These are phyloP conservation scores for Moesziomyces antarcticus DNA, from an alignment of 1,284 basidiomycete species.

Conservation along the genomic window DNA sequence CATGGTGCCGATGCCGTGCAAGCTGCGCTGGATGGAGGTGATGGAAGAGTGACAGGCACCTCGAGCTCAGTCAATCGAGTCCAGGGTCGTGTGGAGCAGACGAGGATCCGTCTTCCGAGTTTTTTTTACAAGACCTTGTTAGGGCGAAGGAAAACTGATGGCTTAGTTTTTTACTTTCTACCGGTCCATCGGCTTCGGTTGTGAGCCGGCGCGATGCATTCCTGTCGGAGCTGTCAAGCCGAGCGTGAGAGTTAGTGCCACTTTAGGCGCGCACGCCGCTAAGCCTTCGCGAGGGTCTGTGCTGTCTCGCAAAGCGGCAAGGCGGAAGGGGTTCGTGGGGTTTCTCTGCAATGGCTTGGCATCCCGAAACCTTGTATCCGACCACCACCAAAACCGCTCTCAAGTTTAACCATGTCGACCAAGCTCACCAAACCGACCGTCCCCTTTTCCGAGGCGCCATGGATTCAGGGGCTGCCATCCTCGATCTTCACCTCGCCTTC, in stretches of 20 bases:
- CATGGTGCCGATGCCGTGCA: constrained; percentile 9
- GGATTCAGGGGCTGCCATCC: constrained; percentile 52
- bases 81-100: background rate
- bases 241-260: background rate
- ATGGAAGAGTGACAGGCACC: background rate
- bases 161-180: background rate
- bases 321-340: background rate
- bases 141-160: background rate
- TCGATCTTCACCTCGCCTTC: constrained; percentile 47
- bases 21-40: background rate
- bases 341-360: no score
- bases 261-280: background rate
- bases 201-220: background rate
- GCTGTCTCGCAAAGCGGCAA: background rate
- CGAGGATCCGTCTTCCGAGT: background rate
- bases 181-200: background rate
- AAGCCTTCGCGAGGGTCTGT: no score
- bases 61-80: background rate
- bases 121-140: background rate
- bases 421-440: constrained; percentile 49
- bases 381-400: constrained; percentile 5
- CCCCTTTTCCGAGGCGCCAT: constrained; percentile 50
- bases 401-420: no score
- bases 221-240: no score
- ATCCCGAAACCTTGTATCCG: background rate